These are phyloP conservation scores for Cercophora scortea DNA, from an alignment of 495 filamentous ascomycete species.

Conservation along the genomic window DNA sequence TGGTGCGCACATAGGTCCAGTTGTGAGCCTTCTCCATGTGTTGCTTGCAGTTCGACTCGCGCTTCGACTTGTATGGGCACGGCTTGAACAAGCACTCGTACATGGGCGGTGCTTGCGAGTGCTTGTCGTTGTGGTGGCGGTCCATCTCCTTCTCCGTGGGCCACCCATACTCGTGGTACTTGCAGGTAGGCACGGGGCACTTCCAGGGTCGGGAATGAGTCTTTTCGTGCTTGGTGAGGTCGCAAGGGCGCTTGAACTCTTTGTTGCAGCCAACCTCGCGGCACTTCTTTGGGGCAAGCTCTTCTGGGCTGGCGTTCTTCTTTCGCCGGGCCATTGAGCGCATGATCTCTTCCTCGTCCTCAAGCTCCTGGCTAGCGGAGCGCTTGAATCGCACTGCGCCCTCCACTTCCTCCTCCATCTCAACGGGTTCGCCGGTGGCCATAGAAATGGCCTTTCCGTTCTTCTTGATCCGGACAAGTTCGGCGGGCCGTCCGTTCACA, in stretches of 20 bases:
- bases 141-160: constrained; percentile 97
- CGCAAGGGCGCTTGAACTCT: constrained; percentile 86
- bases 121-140: constrained; percentile 91
- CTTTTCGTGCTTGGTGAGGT: constrained; percentile 93
- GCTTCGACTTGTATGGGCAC: constrained; percentile 90
- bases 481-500: constrained; percentile 65
- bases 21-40: constrained; percentile 98
- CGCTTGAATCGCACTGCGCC: constrained; percentile 50
- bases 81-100: constrained; percentile 76
- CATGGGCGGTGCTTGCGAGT: constrained; percentile 66
- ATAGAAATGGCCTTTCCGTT: constrained; percentile 71
- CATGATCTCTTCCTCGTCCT: constrained; percentile 66
- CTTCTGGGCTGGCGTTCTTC: constrained; percentile 66
- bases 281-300: constrained; percentile 65
- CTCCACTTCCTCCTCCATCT: constrained; percentile 37
- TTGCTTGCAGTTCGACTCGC: constrained; percentile 97
- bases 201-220: constrained; percentile 95
- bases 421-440: constrained; percentile 48
- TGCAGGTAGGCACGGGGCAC: constrained; percentile 71
- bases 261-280: constrained; percentile 65
- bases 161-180: constrained; percentile 81
- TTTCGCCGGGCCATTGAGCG: constrained; percentile 87
- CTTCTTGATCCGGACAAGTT: constrained; percentile 68
- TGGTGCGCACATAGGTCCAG: constrained; percentile 83
- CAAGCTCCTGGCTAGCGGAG: constrained; percentile 47